These are phyloP conservation scores for Prunus mongolica DNA, from an alignment of 306 rosid species.

Conservation along the genomic window DNA sequence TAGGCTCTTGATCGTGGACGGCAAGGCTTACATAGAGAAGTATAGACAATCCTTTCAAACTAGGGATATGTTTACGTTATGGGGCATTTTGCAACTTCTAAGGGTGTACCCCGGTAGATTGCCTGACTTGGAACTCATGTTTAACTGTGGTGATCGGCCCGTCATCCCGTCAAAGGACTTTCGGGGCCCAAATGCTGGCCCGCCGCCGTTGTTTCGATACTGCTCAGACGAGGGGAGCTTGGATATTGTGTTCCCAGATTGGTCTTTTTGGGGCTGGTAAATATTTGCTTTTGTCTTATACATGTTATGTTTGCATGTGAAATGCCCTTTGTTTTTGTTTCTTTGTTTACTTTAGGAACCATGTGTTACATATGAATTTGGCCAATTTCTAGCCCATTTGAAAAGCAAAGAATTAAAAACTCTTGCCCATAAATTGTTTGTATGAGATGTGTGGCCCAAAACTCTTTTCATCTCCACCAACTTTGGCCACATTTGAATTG, in stretches of 20 bases:
- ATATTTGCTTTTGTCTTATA: not conserved
- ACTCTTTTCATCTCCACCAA: no score
- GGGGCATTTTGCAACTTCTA: conserved; percentile 75
- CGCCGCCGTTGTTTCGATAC: conserved; percentile 65
- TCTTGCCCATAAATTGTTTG: no score
- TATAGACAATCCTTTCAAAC: conserved; percentile 51
- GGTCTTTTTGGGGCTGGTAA: conserved; percentile 99
- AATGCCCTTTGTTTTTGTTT: not conserved
- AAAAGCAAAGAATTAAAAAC: no score
- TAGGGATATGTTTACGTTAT: conserved; percentile 65
- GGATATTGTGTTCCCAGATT: conserved; percentile 89
- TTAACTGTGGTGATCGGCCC: conserved; percentile 73
- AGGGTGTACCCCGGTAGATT: conserved; percentile 57
- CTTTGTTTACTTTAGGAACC: not conserved
- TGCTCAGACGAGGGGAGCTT: conserved; percentile 47
- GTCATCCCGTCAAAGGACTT: conserved; percentile 35
- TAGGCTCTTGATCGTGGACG: conserved; percentile 53
- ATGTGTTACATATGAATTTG: no score
- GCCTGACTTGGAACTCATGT: conserved; percentile 76
- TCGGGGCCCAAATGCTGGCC: conserved; percentile 26
- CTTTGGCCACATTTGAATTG: no score
- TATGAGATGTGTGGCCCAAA: no score
- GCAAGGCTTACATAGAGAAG: conserved; percentile 60
- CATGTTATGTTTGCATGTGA: not conserved
- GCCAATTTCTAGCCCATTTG: no score